Conservation (phyloP, 208 protist species). For the Naegleria gruberi region DNA sequence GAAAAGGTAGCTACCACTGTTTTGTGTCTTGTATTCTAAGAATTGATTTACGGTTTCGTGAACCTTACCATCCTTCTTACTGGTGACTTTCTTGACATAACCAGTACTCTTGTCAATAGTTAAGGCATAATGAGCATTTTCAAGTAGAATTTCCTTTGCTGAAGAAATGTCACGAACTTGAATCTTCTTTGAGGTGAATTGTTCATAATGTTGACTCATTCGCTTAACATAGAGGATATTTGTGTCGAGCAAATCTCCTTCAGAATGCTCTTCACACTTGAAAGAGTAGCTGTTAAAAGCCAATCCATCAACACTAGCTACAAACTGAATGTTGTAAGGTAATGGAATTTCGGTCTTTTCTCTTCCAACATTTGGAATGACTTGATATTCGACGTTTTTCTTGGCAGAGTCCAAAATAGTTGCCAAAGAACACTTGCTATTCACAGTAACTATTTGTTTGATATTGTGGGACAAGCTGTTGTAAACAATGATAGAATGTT, state of each 20-base stretch:
- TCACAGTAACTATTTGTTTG: neutral
- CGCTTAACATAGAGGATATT: neutral
- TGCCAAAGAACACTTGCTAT: neutral
- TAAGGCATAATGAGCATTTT: neutral
- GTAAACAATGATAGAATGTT: neutral
- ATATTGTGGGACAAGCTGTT: neutral
- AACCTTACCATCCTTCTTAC: too few relatives aligned
- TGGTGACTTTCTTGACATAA: neutral
- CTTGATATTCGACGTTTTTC: neutral
- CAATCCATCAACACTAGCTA: neutral
- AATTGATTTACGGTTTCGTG: neutral
- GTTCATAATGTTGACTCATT: neutral
- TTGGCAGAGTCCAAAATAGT: neutral
- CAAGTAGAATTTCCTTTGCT: neutral
- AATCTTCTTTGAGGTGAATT: neutral
- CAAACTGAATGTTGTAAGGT: neutral
- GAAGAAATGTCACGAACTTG: neutral
- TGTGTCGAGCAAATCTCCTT: neutral
- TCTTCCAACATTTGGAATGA: neutral
- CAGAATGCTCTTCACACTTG: neutral
- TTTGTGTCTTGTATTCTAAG: neutral
- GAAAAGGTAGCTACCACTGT: conserved; percentile 13
- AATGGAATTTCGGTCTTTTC: neutral
- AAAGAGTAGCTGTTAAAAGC: neutral
- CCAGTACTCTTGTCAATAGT: neutral